Evolutionary conservation across 345 rosid genomes (phyloP), one percentile per base, ranked within the genome.

Genomic region (Camelina hispida): DNA sequence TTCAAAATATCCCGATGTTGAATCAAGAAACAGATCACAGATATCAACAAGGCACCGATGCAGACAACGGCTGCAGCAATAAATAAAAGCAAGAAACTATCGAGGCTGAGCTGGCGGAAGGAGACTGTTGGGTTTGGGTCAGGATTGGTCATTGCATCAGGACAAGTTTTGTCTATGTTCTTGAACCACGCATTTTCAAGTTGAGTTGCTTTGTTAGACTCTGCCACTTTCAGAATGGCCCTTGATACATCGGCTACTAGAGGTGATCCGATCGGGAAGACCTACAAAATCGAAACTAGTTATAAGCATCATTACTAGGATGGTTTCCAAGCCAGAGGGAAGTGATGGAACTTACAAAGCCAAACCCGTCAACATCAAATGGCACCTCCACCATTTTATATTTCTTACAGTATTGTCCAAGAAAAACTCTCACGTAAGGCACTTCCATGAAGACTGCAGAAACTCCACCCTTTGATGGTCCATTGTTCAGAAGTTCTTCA

Each of bases 81-180:
- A 53, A 85, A 82, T 20, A 85, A 42, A 11, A 83, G 78, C 84
- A 84, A 48, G 46, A 85, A 85, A 38, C 83, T 85, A 13, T 63
- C 51, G n/a, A 80, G 32, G 50, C 69, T 79, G 18, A 85, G 88
- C 18, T 72, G 53, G 40, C 67, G 55, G 9, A 83, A 70, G 55
- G 83, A 66, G 53, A 17, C 52, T 4, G 34, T 2, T 4, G 77
- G 57, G 2, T 74, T 64, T 37, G 72, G 72, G 18, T 74, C 78
- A 0, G 78, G 66, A 15, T 59, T 32, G 40, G 70, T 34, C 60
- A 54, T 12, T 56, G 77, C n/a, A 9, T 85, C 84, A 2, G 71
- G 81, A 16, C 84, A 82, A 25, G 32, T 72, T 28, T 37, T 37
- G 3, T 61, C 56, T 32, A 25, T 43, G 1, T 18, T 22, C 43